Evolutionary conservation across 192 early-diverging fungal species (phyloP).

Genomic region (Backusella westeae): DNA sequence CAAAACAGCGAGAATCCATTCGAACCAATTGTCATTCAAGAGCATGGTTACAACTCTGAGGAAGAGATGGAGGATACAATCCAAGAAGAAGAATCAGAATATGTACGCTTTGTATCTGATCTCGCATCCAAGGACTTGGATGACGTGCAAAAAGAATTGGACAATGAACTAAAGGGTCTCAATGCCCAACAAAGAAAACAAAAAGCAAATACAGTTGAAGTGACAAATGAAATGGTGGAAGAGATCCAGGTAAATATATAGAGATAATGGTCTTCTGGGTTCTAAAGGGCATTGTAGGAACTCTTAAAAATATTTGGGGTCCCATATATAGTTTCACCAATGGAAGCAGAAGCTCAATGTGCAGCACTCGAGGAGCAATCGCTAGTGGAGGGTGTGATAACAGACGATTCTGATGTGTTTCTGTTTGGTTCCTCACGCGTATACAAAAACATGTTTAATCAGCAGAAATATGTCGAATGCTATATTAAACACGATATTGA

Average conservation of each 20-base stretch:
- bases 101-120: slow-evolving; percentile 59
- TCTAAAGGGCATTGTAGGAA: slow-evolving; percentile 38
- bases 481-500: slow-evolving; percentile 67
- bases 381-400: slow-evolving; percentile 93
- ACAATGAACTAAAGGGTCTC: slow-evolving; percentile 52
- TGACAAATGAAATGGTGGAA: slow-evolving; percentile 71
- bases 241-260: slow-evolving; percentile 58
- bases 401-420: slow-evolving; percentile 97
- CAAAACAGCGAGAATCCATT: neutral
- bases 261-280: neutral
- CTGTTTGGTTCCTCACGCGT: slow-evolving; percentile 82
- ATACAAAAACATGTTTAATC: slow-evolving; percentile 94
- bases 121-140: slow-evolving; percentile 40
- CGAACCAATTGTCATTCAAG: neutral
- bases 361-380: slow-evolving; percentile 58
- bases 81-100: slow-evolving; percentile 59
- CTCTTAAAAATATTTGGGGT: slow-evolving; percentile 90
- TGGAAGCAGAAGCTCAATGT: slow-evolving; percentile 99
- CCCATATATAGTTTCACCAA: slow-evolving; percentile 89
- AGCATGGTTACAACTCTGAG: slow-evolving; percentile 28
- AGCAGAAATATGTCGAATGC: slow-evolving; percentile 84
- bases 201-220: slow-evolving; percentile 56
- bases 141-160: slow-evolving; percentile 42
- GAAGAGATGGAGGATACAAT: slow-evolving; percentile 21
- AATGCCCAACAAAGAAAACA: slow-evolving; percentile 50